Evolutionary conservation across 164 flowering plant genomes (phyloP).

Genomic region (Liquidambar formosana): DNA sequence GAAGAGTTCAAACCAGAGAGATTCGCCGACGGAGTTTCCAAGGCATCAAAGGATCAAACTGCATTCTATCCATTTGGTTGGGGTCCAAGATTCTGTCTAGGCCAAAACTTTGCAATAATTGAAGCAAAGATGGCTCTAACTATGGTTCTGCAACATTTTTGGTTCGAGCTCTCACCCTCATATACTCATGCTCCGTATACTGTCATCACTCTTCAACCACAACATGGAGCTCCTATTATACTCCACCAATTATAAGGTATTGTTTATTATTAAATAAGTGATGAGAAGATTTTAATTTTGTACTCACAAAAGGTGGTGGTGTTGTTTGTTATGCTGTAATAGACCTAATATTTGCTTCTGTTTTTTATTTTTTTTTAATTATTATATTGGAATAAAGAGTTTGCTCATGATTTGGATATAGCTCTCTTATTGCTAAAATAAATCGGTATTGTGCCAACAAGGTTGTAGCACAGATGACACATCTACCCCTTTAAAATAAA

Average conservation of each 20-base stretch:
- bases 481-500: too few relatives aligned
- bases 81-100: slow-evolving; percentile 31
- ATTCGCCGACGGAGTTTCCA: slow-evolving; percentile 4
- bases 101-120: slow-evolving; percentile 33
- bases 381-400: too few relatives aligned
- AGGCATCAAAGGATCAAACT: slow-evolving; percentile 10
- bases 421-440: too few relatives aligned
- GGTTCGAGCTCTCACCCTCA: slow-evolving; percentile 30
- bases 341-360: too few relatives aligned
- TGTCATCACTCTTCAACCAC: slow-evolving; percentile 34
- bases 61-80: slow-evolving; percentile 34
- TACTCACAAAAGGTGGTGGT: too few relatives aligned
- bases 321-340: too few relatives aligned
- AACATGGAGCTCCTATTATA: slow-evolving; percentile 30
- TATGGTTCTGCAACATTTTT: slow-evolving; percentile 29
- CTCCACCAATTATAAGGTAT: slow-evolving; percentile 3
- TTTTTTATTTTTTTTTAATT: too few relatives aligned
- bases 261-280: too few relatives aligned
- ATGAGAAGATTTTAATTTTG: too few relatives aligned
- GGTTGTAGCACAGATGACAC: too few relatives aligned
- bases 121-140: slow-evolving; percentile 32
- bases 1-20: slow-evolving; percentile 3
- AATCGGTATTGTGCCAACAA: too few relatives aligned
- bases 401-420: too few relatives aligned
- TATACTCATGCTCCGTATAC: slow-evolving; percentile 30